Evolutionary conservation across 2,329 filamentous ascomycete genomes (phyloP).

Genomic region (Davidsoniella virescens): DNA sequence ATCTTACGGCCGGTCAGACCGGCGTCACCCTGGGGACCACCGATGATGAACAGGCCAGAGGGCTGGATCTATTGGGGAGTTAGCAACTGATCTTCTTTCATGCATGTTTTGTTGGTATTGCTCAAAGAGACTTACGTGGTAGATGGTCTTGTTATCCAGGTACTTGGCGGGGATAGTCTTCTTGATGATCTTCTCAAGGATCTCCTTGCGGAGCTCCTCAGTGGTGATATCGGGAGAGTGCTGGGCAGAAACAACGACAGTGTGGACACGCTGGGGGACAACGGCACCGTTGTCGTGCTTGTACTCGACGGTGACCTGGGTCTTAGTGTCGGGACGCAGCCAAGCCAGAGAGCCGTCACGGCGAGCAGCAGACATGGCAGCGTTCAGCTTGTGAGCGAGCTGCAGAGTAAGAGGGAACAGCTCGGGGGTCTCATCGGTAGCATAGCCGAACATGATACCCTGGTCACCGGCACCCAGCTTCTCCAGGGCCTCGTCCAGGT

Average conservation of each 20-base stretch:
- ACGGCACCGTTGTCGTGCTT: conserved; percentile 91
- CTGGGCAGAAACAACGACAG: conserved; percentile 90
- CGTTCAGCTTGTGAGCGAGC: conserved; percentile 93
- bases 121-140: conserved; percentile 52
- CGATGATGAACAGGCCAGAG: conserved; percentile 96
- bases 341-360: conserved; percentile 77
- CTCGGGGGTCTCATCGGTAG: conserved; percentile 97
- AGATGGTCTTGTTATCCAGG: conserved; percentile 82
- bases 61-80: conserved; percentile 57
- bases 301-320: conserved; percentile 98
- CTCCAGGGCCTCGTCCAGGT: conserved; percentile 95
- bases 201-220: conserved; percentile 83
- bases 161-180: conserved; percentile 83
- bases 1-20: conserved; percentile 99
- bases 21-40: conserved; percentile 96
- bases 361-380: conserved; percentile 80
- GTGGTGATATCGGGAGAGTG: conserved; percentile 79
- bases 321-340: conserved; percentile 98
- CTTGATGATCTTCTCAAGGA: conserved; percentile 95
- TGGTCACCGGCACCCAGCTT: conserved; percentile 97
- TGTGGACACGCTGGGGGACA: conserved; percentile 82
- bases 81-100: conserved; percentile 7
- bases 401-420: conserved; percentile 86
- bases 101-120: neutral
- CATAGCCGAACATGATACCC: conserved; percentile 99